These are phyloP conservation scores for Paecilomyces formosus DNA, from an alignment of 2,329 filamentous ascomycete species.

Conservation along the genomic window DNA sequence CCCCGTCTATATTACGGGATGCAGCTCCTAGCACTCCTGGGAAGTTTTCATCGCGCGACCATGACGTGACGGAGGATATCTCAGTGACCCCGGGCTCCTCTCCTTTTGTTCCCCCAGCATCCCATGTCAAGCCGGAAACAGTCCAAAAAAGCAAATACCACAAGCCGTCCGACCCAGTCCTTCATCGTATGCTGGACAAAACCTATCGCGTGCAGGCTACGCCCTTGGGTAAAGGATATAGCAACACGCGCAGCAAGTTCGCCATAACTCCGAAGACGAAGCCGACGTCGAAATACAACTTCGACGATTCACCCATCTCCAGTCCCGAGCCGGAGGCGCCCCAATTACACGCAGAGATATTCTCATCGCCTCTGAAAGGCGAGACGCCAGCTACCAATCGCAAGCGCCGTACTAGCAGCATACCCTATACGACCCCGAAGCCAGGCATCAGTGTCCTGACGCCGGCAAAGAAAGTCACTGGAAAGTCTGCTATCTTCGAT, in stretches of 20 bases:
- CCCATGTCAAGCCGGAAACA: conserved; percentile 34
- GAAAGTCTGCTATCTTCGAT: conserved; percentile 24
- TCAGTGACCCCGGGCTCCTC: conserved; percentile 56
- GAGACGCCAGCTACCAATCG: conserved; percentile 32
- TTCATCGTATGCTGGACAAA: conserved; percentile 91
- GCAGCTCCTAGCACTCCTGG: conserved; percentile 29
- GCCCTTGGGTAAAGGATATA: conserved; percentile 56
- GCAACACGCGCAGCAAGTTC: conserved; percentile 22
- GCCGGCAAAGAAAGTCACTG: conserved; percentile 41
- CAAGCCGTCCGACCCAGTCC: conserved; percentile 58
- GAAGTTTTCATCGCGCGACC: conserved; percentile 18
- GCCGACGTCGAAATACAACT: conserved; percentile 17
- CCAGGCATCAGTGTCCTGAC: conserved; percentile 84
- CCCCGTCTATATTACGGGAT: conserved; percentile 27
- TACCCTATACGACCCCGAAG: conserved; percentile 46
- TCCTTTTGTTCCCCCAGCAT: conserved; percentile 47
- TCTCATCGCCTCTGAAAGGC: conserved; percentile 62
- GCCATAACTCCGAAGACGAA: conserved; percentile 22
- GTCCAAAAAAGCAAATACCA: conserved; percentile 27
- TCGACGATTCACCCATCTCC: conserved; percentile 52
- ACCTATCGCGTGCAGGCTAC: conserved; percentile 92
- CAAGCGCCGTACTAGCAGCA: conserved; percentile 34
- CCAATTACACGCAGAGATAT: conserved; percentile 76
- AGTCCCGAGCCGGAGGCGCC: conserved; percentile 75
- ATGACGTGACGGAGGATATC: conserved; percentile 37